Conservation (phyloP, 176 grass and related monocot genomes). For the Aegilops speltoides region DNA sequence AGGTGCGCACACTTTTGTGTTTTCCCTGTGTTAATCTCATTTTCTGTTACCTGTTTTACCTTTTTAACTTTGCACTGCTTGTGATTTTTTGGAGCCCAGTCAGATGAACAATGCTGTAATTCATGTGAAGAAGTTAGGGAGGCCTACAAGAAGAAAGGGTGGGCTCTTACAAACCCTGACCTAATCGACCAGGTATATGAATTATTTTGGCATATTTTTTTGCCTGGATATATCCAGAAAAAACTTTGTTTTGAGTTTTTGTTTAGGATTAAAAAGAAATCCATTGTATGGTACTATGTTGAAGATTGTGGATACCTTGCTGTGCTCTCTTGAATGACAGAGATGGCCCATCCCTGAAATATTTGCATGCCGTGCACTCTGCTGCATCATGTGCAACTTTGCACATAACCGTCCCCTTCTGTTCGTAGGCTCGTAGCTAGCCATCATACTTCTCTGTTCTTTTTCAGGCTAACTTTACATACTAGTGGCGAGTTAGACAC, state of each 20-base stretch:
- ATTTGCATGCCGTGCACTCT: neutral
- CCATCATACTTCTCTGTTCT: neutral
- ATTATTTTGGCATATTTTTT: conserved; percentile 8
- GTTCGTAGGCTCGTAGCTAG: neutral
- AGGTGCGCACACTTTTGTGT: conserved; percentile 38
- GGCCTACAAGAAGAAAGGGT: conserved; percentile 95
- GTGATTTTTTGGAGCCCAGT: conserved; percentile 44
- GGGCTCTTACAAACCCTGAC: conserved; percentile 84
- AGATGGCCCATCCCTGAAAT: neutral
- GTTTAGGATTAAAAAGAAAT: neutral
- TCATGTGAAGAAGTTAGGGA: conserved; percentile 96
- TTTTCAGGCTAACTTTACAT: neutral
- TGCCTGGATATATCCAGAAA: neutral
- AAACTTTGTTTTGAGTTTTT: neutral
- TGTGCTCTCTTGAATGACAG: neutral
- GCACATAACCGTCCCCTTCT: neutral
- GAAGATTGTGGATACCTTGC: neutral
- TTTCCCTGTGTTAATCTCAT: neutral
- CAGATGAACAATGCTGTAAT: conserved; percentile 96
- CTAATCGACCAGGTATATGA: conserved; percentile 90
- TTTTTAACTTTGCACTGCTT: conserved; percentile 11
- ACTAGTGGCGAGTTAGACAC: neutral
- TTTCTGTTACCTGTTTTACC: neutral
- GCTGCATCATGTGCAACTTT: neutral
- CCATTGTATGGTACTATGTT: neutral